phyloP scores from a whole-genome alignment of 768 basidiomycete genomes.

The Cubamyces lactineus region DNA sequence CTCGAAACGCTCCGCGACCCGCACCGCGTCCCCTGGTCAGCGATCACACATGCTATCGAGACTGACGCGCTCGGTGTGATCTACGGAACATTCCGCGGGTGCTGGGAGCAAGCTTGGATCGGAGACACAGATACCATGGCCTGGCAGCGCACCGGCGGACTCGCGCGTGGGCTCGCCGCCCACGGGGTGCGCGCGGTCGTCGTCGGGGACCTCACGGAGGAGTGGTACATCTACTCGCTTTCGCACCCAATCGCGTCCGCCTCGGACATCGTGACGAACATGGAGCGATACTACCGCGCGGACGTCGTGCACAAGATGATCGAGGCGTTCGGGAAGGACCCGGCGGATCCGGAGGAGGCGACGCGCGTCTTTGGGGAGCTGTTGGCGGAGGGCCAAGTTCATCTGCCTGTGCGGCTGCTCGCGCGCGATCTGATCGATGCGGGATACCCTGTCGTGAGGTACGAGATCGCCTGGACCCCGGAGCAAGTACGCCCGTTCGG shows the following conservation, averaged over 20 bases:
- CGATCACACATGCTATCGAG: constrained; percentile 62
- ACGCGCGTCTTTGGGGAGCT: constrained; percentile 59
- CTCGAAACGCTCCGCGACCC: constrained; percentile 57
- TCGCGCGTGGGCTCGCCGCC: constrained; percentile 55
- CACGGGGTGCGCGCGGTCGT: constrained; percentile 65
- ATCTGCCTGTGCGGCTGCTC: constrained; percentile 67
- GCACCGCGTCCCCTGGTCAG: constrained; percentile 47
- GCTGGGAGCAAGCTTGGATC: constrained; percentile 63
- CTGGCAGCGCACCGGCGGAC: constrained; percentile 65
- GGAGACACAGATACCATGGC: constrained; percentile 57
- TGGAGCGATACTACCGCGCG: constrained; percentile 62
- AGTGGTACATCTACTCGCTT: constrained; percentile 80
- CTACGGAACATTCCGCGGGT: constrained; percentile 71
- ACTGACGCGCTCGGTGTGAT: constrained; percentile 53
- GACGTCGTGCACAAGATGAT: constrained; percentile 51
- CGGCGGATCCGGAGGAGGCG: constrained; percentile 49
- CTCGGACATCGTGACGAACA: constrained; percentile 57
- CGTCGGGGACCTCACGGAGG: constrained; percentile 71
- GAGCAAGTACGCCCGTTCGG: constrained; percentile 60
- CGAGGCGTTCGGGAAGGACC: constrained; percentile 41
- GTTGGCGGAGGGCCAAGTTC: constrained; percentile 63
- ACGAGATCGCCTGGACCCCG: constrained; percentile 71
- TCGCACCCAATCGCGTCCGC: constrained; percentile 58
- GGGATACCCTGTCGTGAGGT: constrained; percentile 68
- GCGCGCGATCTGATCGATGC: constrained; percentile 57